Evolutionary conservation across 768 basidiomycete genomes (phyloP).

Genomic region (Amanita rubescens): DNA sequence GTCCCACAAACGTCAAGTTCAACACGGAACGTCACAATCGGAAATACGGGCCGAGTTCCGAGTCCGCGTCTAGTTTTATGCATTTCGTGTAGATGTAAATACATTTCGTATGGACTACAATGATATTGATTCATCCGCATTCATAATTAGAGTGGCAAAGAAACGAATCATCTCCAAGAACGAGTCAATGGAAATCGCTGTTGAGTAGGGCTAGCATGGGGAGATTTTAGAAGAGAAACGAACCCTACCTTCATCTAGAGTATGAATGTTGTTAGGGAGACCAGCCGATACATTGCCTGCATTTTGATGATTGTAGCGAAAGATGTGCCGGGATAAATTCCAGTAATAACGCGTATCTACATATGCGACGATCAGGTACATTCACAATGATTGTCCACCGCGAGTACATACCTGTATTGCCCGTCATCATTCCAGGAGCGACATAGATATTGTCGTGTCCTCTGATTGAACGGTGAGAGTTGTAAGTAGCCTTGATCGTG

Average conservation of each 20-base stretch:
- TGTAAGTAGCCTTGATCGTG: constrained; percentile 55
- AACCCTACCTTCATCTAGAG: constrained; percentile 61
- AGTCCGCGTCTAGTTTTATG: no score
- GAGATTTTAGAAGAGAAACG: neutral
- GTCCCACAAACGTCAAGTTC: no score
- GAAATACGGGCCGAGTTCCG: no score
- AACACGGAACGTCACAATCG: no score
- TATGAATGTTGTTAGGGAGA: constrained; percentile 44
- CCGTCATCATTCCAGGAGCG: constrained; percentile 50
- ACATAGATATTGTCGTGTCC: constrained; percentile 32
- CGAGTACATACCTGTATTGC: constrained; percentile 42
- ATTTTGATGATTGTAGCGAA: constrained; percentile 53
- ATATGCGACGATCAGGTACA: no score
- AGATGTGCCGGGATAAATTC: constrained; percentile 53
- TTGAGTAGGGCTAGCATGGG: constrained; percentile 8
- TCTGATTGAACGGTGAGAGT: constrained; percentile 31
- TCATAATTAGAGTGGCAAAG: constrained; percentile 57
- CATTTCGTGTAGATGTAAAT: no score
- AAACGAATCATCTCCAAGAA: constrained; percentile 64
- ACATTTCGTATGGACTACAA: no score
- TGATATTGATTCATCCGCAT: constrained; percentile 50
- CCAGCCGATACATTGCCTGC: constrained; percentile 24
- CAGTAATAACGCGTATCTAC: constrained; percentile 33
- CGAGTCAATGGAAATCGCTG: constrained; percentile 41
- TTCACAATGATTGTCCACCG: no score